Conservation (phyloP, 2,329 filamentous ascomycete species). For the Lachnellula subtilissima region DNA sequence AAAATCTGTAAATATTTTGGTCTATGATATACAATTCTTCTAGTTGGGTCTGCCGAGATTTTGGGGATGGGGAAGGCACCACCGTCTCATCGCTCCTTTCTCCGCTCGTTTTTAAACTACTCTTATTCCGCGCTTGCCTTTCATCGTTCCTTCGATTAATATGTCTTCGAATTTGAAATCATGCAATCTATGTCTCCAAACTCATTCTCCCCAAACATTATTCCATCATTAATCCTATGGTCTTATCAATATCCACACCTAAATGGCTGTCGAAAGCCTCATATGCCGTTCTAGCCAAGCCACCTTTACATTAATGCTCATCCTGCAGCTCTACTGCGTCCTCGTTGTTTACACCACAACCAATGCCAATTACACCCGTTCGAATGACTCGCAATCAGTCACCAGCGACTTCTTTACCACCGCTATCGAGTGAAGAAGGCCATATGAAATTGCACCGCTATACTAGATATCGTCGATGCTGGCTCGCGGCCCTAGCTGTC, state of each 20-base stretch:
- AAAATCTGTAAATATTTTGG: not conserved
- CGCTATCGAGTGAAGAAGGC: constrained; percentile 8
- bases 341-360: constrained; percentile 1
- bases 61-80: not conserved
- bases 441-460: not conserved
- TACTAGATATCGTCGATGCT: not conserved
- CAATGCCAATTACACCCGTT: constrained; percentile 13
- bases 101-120: not conserved
- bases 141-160: not conserved
- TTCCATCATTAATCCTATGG: not conserved
- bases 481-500: not conserved
- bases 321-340: constrained; percentile 8
- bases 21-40: not conserved
- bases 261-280: constrained; percentile 16
- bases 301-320: constrained; percentile 13
- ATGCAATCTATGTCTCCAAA: not conserved
- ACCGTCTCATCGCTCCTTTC: not conserved
- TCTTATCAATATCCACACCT: constrained; percentile 1
- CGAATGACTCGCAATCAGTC: not conserved
- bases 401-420: constrained; percentile 10
- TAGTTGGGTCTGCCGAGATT: not conserved
- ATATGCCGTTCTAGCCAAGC: constrained; percentile 11
- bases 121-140: not conserved
- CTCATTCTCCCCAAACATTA: not conserved
- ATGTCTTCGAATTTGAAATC: not conserved